Evolutionary conservation across 495 filamentous ascomycete species (phyloP), one percentile per base, ranked within the genome.

Genomic region (Hypoxylon rickii): DNA sequence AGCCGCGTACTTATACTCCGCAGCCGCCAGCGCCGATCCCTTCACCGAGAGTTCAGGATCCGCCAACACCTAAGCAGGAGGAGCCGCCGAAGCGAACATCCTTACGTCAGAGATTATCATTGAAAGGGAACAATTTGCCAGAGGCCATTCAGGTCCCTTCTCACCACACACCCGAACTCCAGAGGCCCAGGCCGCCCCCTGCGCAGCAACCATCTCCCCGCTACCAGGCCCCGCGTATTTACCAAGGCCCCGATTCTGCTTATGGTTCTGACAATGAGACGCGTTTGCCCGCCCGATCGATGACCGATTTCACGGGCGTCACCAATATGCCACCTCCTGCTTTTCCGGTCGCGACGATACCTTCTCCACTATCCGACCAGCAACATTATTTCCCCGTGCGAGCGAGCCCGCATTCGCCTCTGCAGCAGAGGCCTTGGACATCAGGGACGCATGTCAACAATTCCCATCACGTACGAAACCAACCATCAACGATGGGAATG

Each of bases 351-450:
- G 55, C 75, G 32, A 51, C 55, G 13, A 64, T 79, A 22, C 74
- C 77, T 5, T 79, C 78, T 20, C 79, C 80, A 5, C 73, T 73
- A 7, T 78, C 76, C 0, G 80, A 82, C 22, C 67, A 74, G 45
- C 65, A 63, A 36, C 79, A 81, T 44, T 79, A 73, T 60, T 82
- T 80, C 63, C 79, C 80, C 0, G 79, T 81, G 0, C 75, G 75
- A n/a, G 79, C 77, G 10, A 78, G 71, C 29, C 80, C 79, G 15
- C 74, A 83, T 51, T 83, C 80, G 10, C 79, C 80, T 17, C 46
- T 82, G 7, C 80, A 79, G 48, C 77, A 83, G 65, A 58, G 80
- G 18, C 80, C 80, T 7, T 80, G 80, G 68, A 83, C 80, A 3
- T 73, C 77, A 17, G 67, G 75, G 53, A 65, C 65, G 64, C 18